A percentile compares a stretch with the other conserved stretches of the same genome.
Evolutionary conservation across 2,329 filamentous ascomycete genomes (phyloP).

Genomic region (Ceratocystis cubensis): DNA sequence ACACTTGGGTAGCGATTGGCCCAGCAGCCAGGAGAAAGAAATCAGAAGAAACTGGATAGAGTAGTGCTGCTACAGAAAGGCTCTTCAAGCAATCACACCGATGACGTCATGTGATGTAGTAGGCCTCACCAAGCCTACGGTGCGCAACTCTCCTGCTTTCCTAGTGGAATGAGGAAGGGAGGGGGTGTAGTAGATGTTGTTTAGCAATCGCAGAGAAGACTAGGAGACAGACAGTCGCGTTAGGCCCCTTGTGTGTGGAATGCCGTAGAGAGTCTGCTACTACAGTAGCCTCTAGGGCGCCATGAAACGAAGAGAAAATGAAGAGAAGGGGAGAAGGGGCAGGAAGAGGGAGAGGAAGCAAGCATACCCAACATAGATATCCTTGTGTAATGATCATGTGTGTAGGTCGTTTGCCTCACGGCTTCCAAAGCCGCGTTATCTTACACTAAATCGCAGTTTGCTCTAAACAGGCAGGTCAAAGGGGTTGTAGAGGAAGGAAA

Average conservation of each 20-base stretch:
- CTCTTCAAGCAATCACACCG: too few species aligned
- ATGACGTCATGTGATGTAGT: too few species aligned
- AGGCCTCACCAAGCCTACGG: too few species aligned
- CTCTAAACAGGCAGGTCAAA: not conserved
- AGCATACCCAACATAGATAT: not conserved
- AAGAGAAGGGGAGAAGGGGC: not conserved
- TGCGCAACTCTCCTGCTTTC: too few species aligned
- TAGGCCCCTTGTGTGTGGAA: too few species aligned
- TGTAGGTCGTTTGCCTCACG: not conserved
- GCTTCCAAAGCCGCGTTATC: not conserved
- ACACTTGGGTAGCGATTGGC: too few species aligned
- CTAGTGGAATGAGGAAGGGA: too few species aligned
- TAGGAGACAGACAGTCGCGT: too few species aligned
- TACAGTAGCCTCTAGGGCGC: not conserved
- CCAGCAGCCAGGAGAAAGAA: not conserved
- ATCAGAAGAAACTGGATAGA: not conserved
- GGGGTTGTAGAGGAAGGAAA: not conserved
- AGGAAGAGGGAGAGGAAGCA: not conserved
- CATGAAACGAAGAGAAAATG: not conserved
- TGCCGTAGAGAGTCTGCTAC: too few species aligned
- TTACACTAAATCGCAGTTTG: not conserved
- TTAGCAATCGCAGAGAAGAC: too few species aligned
- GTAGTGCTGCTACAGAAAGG: too few species aligned
- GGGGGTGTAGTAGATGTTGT: too few species aligned
- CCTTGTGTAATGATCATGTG: not conserved